Evolutionary conservation across 2,329 filamentous ascomycete genomes (phyloP), one percentile per base, ranked within the genome.

Genomic region (Penicillium italicum): DNA sequence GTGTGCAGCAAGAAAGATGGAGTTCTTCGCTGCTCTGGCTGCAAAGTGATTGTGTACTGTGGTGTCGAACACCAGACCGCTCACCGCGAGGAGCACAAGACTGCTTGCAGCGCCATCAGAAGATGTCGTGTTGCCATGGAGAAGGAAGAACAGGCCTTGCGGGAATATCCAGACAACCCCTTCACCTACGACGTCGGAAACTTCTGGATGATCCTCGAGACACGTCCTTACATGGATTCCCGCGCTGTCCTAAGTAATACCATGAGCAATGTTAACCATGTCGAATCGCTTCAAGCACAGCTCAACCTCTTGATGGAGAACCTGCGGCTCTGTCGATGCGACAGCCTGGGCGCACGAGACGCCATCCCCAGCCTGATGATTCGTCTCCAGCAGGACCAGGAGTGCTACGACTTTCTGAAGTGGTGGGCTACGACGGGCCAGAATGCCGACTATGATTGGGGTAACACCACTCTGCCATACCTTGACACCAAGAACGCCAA

Each of bases 331-430:
- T 73, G 71, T 56, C 73, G 76, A 2, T n/a, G 58, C 11, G 80
- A 83, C 59, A 76, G 77, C 55, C 68, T 80, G 69, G 74, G 75
- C 0, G 18, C 80, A 3, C 72, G 79, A 0, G 41, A 73, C 18
- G 20, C 77, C 0, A 55, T 79, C 0, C 80, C 81, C 0, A 58
- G 63, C 0, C 40, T 79, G 10, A 71, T 77, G 52, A 62, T 84
- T 14, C 75, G 79, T 3, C 70, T 83, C 7, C 73, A 73, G 20
- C 69, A 64, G 40, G 80, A 83, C 53, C 79, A 83, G 61, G 78
- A 80, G n/a, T 76, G 73, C 61, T 80, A 79, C 60, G 75, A 79
- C 59, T 80, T 80, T 52, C 33, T 79, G 61, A 81, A 79, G 65
- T 81, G 76, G 78, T 81, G 70, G 69, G 64, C 58, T 5, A 69